Conservation (phyloP, 2,329 filamentous ascomycete species). For the Fusarium equiseti region DNA sequence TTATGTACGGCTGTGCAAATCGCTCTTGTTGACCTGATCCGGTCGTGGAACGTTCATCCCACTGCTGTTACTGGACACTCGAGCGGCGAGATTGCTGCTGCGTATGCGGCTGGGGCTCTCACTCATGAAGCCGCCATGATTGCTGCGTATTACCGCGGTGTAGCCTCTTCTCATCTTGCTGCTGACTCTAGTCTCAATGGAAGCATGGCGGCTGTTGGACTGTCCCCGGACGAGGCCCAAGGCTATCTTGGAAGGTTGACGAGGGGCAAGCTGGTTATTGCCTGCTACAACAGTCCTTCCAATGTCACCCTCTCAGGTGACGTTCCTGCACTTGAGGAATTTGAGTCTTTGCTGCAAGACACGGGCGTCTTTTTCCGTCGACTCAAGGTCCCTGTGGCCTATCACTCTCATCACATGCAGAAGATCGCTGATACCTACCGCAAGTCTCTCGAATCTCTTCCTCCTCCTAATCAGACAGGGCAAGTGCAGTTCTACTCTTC, state of each 20-base stretch:
- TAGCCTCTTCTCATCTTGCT: neutral
- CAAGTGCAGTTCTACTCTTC: neutral
- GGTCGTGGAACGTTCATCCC: neutral
- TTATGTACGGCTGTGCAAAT: slow-evolving; percentile 1
- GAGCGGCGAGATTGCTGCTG: neutral
- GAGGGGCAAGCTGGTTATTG: neutral
- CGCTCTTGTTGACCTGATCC: neutral
- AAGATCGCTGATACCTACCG: neutral
- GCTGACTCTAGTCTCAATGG: neutral
- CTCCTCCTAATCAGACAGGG: neutral
- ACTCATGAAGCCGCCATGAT: neutral
- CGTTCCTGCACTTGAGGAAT: neutral
- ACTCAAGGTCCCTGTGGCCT: neutral
- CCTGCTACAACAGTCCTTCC: neutral
- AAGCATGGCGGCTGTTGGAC: neutral
- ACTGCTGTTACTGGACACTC: slow-evolving; percentile 5
- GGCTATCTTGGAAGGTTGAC: neutral
- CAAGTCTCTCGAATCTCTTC: neutral
- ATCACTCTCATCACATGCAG: slow-evolving; percentile 8
- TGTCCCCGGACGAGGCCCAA: neutral
- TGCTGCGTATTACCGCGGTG: neutral
- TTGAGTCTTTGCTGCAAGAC: neutral
- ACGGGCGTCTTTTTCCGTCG: neutral
- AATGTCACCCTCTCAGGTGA: neutral
- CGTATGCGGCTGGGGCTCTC: neutral